phyloP scores from a whole-genome alignment of 495 filamentous ascomycete species.

The Podospora didyma region DNA sequence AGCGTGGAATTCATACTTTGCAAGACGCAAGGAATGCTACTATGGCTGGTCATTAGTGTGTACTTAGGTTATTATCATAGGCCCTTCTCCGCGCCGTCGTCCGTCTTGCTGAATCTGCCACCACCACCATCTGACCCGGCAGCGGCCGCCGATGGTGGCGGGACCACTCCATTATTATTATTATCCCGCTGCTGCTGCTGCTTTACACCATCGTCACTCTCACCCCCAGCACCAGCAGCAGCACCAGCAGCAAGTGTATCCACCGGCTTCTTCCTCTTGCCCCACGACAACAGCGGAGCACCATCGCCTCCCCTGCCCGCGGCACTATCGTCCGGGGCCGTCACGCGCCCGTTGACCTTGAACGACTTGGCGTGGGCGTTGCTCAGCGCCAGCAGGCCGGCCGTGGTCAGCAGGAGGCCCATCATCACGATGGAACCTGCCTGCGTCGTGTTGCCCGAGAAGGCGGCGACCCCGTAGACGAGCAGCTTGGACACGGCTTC shows the following conservation, averaged over 20 bases:
- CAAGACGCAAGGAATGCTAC: too few species aligned
- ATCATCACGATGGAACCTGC: constrained; percentile 47
- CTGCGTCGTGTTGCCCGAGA: constrained; percentile 48
- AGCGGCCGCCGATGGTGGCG: neutral
- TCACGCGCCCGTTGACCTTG: constrained; percentile 36
- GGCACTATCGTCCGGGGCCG: constrained; percentile 21
- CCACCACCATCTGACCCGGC: neutral
- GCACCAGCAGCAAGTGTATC: too few species aligned
- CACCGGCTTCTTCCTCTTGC: neutral
- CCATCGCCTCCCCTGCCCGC: neutral
- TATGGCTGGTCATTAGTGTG: too few species aligned
- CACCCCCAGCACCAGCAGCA: too few species aligned
- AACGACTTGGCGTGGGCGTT: constrained; percentile 44
- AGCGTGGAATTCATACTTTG: neutral
- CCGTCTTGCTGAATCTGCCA: neutral
- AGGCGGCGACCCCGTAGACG: constrained; percentile 50
- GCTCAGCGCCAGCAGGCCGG: constrained; percentile 46
- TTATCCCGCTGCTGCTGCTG: too few species aligned
- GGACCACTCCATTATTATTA: neutral
- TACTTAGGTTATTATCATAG: too few species aligned
- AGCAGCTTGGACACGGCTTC: constrained; percentile 47
- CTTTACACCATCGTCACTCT: too few species aligned
- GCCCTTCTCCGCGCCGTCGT: neutral
- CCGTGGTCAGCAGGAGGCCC: constrained; percentile 44
- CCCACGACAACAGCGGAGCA: neutral